A percentile compares a stretch with the other conserved stretches of the same genome.
These are phyloP conservation scores for Sphaerulina musiva DNA, from an alignment of 2,329 filamentous ascomycete genomes.

Conservation along the genomic window DNA sequence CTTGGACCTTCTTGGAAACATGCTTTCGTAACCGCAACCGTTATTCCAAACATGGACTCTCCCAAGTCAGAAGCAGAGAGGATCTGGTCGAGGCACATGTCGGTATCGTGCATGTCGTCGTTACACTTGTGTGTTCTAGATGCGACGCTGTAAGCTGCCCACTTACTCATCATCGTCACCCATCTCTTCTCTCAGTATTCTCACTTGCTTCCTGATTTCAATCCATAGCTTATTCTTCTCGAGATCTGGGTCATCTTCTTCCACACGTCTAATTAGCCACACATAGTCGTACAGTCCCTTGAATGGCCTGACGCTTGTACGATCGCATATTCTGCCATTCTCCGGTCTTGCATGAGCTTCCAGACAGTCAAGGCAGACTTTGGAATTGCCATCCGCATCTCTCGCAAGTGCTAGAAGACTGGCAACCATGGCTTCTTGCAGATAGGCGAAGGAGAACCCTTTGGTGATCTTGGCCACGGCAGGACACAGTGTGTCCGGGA, in stretches of 20 bases:
- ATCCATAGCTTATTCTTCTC: slow-evolving; percentile 52
- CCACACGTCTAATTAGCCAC: slow-evolving; percentile 28
- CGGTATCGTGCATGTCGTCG: too few relatives aligned
- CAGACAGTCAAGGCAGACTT: slow-evolving; percentile 28
- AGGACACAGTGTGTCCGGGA: slow-evolving; percentile 52
- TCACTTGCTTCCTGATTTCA: slow-evolving; percentile 58
- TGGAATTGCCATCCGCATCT: slow-evolving; percentile 34
- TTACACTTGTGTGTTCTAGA: too few relatives aligned
- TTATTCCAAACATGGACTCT: background rate
- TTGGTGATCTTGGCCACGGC: slow-evolving; percentile 58
- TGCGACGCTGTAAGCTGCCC: too few relatives aligned
- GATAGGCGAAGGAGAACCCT: slow-evolving; percentile 63
- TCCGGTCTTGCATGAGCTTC: slow-evolving; percentile 20
- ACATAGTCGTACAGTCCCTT: slow-evolving; percentile 28
- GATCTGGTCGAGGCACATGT: too few relatives aligned
- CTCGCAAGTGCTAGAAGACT: slow-evolving; percentile 54
- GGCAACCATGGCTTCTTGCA: slow-evolving; percentile 64
- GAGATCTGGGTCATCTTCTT: slow-evolving; percentile 39
- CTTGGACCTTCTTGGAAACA: background rate
- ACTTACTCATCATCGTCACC: slow-evolving; percentile 23
- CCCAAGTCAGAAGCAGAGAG: background rate
- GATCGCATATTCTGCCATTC: slow-evolving; percentile 22
- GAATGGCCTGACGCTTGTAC: slow-evolving; percentile 21
- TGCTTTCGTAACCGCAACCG: background rate
- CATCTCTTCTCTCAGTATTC: slow-evolving; percentile 55